These are phyloP conservation scores for Coemansia aciculifera DNA, from an alignment of 192 early-diverging fungal species.

Conservation along the genomic window DNA sequence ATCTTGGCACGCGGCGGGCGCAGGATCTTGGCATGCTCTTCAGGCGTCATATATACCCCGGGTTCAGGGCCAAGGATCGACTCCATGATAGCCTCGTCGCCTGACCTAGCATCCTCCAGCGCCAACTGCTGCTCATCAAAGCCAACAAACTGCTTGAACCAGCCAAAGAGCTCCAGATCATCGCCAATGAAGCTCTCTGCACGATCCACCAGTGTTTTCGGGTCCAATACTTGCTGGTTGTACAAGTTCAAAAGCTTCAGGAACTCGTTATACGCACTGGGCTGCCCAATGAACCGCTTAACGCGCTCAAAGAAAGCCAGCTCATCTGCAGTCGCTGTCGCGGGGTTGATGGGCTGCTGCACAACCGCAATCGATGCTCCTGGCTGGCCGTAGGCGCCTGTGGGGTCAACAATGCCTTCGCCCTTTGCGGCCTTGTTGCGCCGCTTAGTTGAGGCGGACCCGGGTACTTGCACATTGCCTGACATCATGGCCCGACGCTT, in stretches of 20 bases:
- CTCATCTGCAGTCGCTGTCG: constrained; percentile 70
- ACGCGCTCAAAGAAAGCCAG: constrained; percentile 92
- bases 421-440: constrained; percentile 37
- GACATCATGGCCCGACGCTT: constrained; percentile 42
- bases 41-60: constrained; percentile 37
- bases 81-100: constrained; percentile 48
- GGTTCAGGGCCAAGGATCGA: constrained; percentile 44
- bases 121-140: constrained; percentile 52
- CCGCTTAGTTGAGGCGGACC: constrained; percentile 36
- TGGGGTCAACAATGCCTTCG: constrained; percentile 15
- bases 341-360: constrained; percentile 33
- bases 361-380: not conserved
- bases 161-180: constrained; percentile 85
- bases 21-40: constrained; percentile 50
- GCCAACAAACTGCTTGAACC: constrained; percentile 81
- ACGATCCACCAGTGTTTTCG: constrained; percentile 78
- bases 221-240: constrained; percentile 89
- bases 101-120: constrained; percentile 44
- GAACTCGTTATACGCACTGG: constrained; percentile 91
- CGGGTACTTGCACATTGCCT: constrained; percentile 26
- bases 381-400: constrained; percentile 23
- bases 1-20: constrained; percentile 41
- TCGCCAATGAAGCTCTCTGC: constrained; percentile 82
- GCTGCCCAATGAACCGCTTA: constrained; percentile 83
- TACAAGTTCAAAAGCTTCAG: constrained; percentile 93